phyloP scores from a whole-genome alignment of 2,329 filamentous ascomycete species.

The Sarocladium oryzae region DNA sequence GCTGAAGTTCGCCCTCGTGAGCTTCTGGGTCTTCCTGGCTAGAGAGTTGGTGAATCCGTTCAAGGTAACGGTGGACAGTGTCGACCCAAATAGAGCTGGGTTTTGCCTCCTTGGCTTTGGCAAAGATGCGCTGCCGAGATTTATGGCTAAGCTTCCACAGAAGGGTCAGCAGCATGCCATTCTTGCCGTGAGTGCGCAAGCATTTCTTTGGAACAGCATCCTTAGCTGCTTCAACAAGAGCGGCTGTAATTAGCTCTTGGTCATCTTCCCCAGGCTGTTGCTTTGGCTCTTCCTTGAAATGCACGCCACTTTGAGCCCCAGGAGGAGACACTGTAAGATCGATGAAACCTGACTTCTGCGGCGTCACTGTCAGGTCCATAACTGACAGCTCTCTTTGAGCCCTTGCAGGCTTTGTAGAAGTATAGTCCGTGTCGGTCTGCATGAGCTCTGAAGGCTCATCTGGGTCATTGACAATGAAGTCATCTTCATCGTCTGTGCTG shows the following conservation, averaged over 20 bases:
- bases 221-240: not conserved
- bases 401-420: too few species aligned
- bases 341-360: not conserved
- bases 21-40: not conserved
- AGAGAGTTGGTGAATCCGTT: not conserved
- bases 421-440: too few species aligned
- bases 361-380: not conserved
- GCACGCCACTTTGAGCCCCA: not conserved
- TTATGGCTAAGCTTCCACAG: not conserved
- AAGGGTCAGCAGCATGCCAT: not conserved
- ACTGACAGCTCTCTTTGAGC: not conserved
- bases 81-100: not conserved
- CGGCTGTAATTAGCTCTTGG: not conserved
- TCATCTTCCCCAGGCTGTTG: not conserved
- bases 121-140: not conserved
- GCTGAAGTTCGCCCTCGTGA: not conserved
- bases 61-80: not conserved
- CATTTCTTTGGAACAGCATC: not conserved
- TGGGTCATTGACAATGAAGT: constrained; percentile 41
- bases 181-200: not conserved
- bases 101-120: not conserved
- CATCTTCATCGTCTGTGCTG: constrained; percentile 40
- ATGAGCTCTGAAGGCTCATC: constrained; percentile 15
- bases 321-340: not conserved
- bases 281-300: not conserved